Percentiles rank a stretch among this genome's conserved stretches.
Evolutionary conservation across 345 rosid genomes (phyloP).

Genomic region (Gossypium mustelinum): DNA sequence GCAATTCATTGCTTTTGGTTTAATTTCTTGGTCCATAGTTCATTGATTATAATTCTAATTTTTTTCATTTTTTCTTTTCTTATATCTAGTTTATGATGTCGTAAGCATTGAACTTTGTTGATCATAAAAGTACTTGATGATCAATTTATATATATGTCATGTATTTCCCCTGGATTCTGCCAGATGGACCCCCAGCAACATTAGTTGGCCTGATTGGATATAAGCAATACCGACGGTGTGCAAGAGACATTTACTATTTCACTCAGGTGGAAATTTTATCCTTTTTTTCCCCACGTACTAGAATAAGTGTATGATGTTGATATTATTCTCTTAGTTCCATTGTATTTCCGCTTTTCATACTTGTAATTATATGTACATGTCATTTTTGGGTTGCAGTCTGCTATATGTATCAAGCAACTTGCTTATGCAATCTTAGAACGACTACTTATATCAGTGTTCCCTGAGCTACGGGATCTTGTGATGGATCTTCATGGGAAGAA

Average conservation of each 20-base stretch:
- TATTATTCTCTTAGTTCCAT: not conserved
- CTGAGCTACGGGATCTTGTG: conserved; percentile 73
- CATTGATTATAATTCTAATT: not conserved
- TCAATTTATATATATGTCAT: not conserved
- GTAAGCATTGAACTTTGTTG: not conserved
- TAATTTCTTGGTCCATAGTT: not conserved
- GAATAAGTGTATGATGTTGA: not conserved
- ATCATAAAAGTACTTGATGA: not conserved
- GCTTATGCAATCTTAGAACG: conserved; percentile 69
- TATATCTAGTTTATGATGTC: not conserved
- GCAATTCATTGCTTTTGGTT: conserved; percentile 9
- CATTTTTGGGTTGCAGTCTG: conserved; percentile 52
- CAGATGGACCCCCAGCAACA: conserved; percentile 92
- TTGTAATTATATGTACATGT: not conserved
- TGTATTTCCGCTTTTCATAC: not conserved
- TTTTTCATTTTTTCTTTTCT: no score
- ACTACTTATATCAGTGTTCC: conserved; percentile 69
- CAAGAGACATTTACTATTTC: conserved; percentile 89
- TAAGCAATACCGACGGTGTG: conserved; percentile 89
- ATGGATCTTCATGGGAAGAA: conserved; percentile 54
- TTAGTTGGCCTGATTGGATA: conserved; percentile 85
- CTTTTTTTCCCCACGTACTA: not conserved
- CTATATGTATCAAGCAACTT: conserved; percentile 85
- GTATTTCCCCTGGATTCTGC: not conserved
- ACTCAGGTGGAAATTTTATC: conserved; percentile 59